Evolutionary conservation across 176 grass and related monocot species (phyloP).

Genomic region (Carex parvula): DNA sequence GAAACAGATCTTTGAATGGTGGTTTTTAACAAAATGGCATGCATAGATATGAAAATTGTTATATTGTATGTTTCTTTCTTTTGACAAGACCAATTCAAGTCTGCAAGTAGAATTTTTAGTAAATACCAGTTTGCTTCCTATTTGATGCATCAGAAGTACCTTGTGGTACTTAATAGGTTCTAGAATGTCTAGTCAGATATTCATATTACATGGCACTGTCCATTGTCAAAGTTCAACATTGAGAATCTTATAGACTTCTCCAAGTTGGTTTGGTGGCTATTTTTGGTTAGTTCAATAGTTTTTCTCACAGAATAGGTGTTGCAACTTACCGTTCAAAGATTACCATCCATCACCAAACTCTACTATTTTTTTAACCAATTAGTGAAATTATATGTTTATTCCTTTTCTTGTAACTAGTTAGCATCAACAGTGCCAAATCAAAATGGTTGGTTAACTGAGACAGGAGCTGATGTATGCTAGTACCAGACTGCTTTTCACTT

Average conservation of each 20-base stretch:
- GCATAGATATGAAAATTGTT: neutral
- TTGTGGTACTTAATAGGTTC: neutral
- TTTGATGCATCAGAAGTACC: conserved; percentile 3
- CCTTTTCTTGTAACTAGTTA: neutral
- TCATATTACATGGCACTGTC: neutral
- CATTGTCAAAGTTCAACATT: conserved; percentile 28
- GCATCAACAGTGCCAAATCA: neutral
- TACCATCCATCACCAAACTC: neutral
- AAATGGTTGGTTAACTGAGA: neutral
- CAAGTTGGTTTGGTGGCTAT: conserved; percentile 17
- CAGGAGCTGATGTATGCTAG: neutral
- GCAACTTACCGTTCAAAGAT: conserved; percentile 19
- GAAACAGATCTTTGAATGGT: neutral
- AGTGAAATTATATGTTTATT: neutral
- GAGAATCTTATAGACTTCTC: conserved; percentile 12
- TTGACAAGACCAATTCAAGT: conserved; percentile 18
- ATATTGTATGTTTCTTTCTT: neutral
- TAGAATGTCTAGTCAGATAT: neutral
- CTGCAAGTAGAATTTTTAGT: neutral
- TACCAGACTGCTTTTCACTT: neutral
- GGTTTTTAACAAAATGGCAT: neutral
- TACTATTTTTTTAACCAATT: neutral
- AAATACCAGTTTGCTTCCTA: neutral
- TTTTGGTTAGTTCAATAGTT: conserved; percentile 12
- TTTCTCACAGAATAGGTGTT: conserved; percentile 9